Conservation (phyloP, 2,329 filamentous ascomycete genomes). For the Ceratocystis cacaofunesta region DNA sequence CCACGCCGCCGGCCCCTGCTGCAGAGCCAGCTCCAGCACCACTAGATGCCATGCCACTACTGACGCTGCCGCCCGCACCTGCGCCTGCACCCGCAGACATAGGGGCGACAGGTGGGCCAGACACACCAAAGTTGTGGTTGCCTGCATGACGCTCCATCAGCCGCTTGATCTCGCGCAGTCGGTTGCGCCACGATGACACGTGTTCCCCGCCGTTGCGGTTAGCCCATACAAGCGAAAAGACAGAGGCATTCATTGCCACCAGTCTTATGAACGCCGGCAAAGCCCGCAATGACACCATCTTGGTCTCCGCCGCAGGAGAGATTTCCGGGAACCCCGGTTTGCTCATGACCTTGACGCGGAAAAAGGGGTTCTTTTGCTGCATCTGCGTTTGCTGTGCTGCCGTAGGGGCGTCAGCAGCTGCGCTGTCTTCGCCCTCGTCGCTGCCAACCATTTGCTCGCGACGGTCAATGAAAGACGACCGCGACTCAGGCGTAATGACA, state of each 20-base stretch:
- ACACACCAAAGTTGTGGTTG: constrained; percentile 27
- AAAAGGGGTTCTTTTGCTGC: constrained; percentile 43
- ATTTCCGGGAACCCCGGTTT: constrained; percentile 82
- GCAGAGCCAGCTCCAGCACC: constrained; percentile 17
- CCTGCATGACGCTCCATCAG: constrained; percentile 55
- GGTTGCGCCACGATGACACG: constrained; percentile 76
- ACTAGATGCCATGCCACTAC: constrained; percentile 21
- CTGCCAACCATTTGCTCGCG: constrained; percentile 27
- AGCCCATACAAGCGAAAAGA: constrained; percentile 85
- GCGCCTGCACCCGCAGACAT: constrained; percentile 18
- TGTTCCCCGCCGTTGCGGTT: constrained; percentile 64
- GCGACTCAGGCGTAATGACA: constrained; percentile 77
- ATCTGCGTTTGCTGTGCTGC: background rate
- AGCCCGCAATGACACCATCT: constrained; percentile 71
- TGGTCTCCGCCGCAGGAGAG: constrained; percentile 75
- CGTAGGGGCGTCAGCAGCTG: background rate
- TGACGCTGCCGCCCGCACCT: constrained; percentile 22
- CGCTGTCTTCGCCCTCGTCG: background rate
- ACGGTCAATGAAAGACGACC: constrained; percentile 57
- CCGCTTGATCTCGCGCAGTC: constrained; percentile 69
- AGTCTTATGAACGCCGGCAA: constrained; percentile 77
- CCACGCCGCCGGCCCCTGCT: constrained; percentile 20
- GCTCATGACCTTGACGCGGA: constrained; percentile 78
- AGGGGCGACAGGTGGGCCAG: constrained; percentile 23
- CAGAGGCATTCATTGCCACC: constrained; percentile 79